phyloP scores from a whole-genome alignment of 306 rosid genomes.

The Cucurbita moschata region DNA sequence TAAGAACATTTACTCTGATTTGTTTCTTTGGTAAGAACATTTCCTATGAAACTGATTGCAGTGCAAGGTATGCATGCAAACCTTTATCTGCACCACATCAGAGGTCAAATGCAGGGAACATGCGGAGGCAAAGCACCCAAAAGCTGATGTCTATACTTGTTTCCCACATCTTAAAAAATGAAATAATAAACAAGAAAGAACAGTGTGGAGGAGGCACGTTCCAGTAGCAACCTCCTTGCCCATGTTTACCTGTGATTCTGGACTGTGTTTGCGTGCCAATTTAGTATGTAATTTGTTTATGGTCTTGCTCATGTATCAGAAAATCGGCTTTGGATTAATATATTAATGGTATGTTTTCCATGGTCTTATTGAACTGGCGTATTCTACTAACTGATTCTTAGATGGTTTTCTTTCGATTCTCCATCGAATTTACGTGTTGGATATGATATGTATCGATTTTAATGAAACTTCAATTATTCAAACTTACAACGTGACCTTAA shows the following conservation, averaged over 20 bases:
- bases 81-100: slow-evolving; percentile 44
- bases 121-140: slow-evolving; percentile 51
- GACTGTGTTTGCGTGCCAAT: not conserved
- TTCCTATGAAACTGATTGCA: slow-evolving; percentile 8
- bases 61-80: slow-evolving; percentile 64
- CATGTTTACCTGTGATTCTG: not conserved
- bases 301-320: not conserved
- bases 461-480: not conserved
- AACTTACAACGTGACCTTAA: not conserved
- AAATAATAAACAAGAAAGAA: not conserved
- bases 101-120: slow-evolving; percentile 60
- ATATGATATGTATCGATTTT: too few species aligned
- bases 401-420: not conserved
- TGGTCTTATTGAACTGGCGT: not conserved
- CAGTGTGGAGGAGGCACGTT: not conserved
- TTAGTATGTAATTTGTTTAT: not conserved
- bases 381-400: not conserved
- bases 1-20: not conserved
- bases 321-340: not conserved
- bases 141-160: slow-evolving; percentile 33
- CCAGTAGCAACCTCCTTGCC: too few species aligned
- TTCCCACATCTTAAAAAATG: slow-evolving; percentile 43
- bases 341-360: not conserved
- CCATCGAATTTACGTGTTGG: not conserved
- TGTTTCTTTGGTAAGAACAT: not conserved